Evolutionary conservation across 2,329 filamentous ascomycete species (phyloP).

Genomic region (Karstenula rhodostoma): DNA sequence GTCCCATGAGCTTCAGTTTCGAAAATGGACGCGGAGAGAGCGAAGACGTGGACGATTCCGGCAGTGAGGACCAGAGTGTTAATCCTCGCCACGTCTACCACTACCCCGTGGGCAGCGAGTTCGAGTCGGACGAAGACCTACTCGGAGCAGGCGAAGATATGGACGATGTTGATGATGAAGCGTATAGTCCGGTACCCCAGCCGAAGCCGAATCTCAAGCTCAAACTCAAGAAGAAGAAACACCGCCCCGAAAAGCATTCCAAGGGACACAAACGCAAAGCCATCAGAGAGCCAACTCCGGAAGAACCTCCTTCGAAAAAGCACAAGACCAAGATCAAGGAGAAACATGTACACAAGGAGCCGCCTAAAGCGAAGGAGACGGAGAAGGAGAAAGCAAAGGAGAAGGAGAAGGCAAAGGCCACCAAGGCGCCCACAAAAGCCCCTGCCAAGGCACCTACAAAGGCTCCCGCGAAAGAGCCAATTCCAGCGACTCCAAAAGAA

Average conservation of each 20-base stretch:
- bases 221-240: constrained; percentile 37
- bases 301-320: constrained; percentile 42
- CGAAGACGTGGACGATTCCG: constrained; percentile 45
- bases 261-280: constrained; percentile 40
- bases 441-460: constrained; percentile 23
- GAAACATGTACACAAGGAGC: constrained; percentile 28
- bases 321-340: constrained; percentile 37
- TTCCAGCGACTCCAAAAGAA: constrained; percentile 32
- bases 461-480: constrained; percentile 30
- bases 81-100: constrained; percentile 46
- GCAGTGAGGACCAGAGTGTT: constrained; percentile 42
- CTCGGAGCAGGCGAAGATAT: constrained; percentile 38
- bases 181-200: constrained; percentile 37
- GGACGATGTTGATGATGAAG: constrained; percentile 47
- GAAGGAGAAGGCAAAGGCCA: constrained; percentile 19
- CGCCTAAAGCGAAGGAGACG: constrained; percentile 28
- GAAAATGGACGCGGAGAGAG: constrained; percentile 68
- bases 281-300: constrained; percentile 33
- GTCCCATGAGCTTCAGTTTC: constrained; percentile 77
- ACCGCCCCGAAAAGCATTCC: constrained; percentile 26
- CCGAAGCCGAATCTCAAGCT: constrained; percentile 41
- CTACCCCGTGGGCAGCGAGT: constrained; percentile 34
- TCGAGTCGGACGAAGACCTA: constrained; percentile 36
- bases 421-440: constrained; percentile 21
- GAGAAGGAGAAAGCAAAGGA: constrained; percentile 19